These are phyloP conservation scores for Huntiella decipiens DNA, from an alignment of 2,329 filamentous ascomycete species.

Conservation along the genomic window DNA sequence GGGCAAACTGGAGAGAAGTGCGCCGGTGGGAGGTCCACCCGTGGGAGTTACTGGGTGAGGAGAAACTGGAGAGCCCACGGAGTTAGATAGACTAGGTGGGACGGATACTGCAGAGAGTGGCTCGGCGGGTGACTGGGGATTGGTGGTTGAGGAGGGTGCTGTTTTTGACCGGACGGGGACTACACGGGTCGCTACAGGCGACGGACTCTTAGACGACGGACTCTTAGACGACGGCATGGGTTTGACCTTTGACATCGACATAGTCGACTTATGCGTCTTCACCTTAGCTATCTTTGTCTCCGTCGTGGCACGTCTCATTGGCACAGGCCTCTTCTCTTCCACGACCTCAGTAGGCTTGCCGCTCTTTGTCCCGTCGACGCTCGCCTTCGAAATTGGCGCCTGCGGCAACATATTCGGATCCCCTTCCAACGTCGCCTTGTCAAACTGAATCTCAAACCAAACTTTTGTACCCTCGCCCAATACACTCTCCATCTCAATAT, in stretches of 20 bases:
- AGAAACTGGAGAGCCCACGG: not conserved
- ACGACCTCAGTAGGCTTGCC: too few relatives aligned
- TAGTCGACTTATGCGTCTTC: not conserved
- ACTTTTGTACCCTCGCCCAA: conserved; percentile 51
- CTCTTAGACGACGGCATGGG: too few relatives aligned
- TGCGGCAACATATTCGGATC: not conserved
- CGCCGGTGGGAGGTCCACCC: conserved; percentile 19
- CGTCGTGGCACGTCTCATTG: not conserved
- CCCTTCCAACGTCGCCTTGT: conserved; percentile 30
- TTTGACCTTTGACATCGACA: not conserved
- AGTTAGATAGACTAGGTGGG: conserved; percentile 2
- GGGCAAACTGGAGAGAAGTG: conserved; percentile 54
- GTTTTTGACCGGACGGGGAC: too few relatives aligned
- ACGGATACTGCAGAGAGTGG: not conserved
- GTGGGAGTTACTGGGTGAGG: not conserved
- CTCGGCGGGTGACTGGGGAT: not conserved
- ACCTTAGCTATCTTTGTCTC: not conserved
- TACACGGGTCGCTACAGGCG: too few relatives aligned
- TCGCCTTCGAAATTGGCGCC: not conserved
- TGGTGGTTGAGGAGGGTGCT: not conserved
- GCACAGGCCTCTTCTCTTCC: too few relatives aligned
- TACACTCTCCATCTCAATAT: conserved; percentile 62
- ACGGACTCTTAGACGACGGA: too few relatives aligned
- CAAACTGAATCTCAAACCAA: conserved; percentile 70
- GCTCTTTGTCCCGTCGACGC: not conserved